Percentiles rank a stretch among this genome's conserved stretches.
phyloP scores from a whole-genome alignment of 139 green algal species.

The Ettlia oleoabundans region DNA sequence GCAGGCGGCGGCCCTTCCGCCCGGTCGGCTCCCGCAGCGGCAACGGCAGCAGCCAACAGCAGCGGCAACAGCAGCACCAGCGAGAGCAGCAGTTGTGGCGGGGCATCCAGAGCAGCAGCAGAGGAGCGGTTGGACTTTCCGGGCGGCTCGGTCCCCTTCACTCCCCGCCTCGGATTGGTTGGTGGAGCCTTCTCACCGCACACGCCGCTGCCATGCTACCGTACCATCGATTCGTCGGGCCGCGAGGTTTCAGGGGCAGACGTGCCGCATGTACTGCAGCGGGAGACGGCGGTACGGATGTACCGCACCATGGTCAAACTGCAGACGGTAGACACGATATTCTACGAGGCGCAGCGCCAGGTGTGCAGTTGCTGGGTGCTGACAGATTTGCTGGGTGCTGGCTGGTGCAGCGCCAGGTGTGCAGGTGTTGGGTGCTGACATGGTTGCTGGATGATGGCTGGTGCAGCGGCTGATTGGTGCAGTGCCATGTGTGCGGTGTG shows the following conservation, averaged over 20 bases:
- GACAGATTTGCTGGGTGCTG: no score
- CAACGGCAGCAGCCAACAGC: background rate
- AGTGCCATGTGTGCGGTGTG: no score
- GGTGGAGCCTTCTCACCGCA: constrained; percentile 40
- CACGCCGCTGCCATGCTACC: constrained; percentile 67
- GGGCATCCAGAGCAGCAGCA: background rate
- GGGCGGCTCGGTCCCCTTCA: constrained; percentile 68
- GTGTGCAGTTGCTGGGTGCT: constrained; percentile 30
- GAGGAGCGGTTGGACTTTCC: constrained; percentile 56
- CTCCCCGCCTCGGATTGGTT: constrained; percentile 40
- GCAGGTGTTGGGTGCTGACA: no score
- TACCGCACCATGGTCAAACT: constrained; percentile 73
- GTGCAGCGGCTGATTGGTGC: no score
- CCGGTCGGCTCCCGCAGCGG: background rate
- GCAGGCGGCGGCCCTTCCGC: background rate
- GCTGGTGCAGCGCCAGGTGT: no score
- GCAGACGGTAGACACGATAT: constrained; percentile 87
- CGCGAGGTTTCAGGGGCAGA: constrained; percentile 48
- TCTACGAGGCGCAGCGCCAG: constrained; percentile 96
- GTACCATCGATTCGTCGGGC: constrained; percentile 63
- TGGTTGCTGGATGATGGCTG: no score
- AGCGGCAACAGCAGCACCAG: background rate
- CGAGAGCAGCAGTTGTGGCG: background rate
- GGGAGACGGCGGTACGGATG: constrained; percentile 56
- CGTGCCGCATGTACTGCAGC: constrained; percentile 50